Evolutionary conservation across 345 rosid genomes (phyloP).

Genomic region (Raphanus raphanistrum): DNA sequence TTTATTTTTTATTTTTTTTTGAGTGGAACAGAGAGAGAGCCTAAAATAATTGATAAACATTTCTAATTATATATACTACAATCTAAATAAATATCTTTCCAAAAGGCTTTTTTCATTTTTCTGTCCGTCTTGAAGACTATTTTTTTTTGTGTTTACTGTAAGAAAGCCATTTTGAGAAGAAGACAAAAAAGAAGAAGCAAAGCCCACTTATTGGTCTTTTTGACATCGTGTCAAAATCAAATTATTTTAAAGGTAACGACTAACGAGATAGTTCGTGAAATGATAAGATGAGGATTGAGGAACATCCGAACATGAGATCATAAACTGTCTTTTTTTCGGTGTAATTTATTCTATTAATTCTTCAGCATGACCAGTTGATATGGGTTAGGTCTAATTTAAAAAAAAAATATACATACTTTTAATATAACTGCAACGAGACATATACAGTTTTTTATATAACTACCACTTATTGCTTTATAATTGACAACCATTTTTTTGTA

Average conservation of each 20-base stretch:
- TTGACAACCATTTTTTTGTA: no score
- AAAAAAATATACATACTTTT: no score
- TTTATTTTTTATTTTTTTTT: slow-evolving; percentile 1
- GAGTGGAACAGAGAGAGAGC: slow-evolving; percentile 30
- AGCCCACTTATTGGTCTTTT: slow-evolving; percentile 27
- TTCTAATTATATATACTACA: neutral
- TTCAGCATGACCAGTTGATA: no score
- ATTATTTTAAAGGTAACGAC: neutral
- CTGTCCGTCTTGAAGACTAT: neutral
- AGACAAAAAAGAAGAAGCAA: slow-evolving; percentile 23
- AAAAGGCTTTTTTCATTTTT: neutral
- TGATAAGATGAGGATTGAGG: neutral
- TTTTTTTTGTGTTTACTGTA: slow-evolving; percentile 3
- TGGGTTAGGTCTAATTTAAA: no score
- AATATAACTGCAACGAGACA: no score
- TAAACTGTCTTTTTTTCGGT: neutral
- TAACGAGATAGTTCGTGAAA: neutral
- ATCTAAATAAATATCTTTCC: neutral
- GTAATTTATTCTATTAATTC: no score
- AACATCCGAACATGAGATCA: neutral
- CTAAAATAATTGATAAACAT: slow-evolving; percentile 16
- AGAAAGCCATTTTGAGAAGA: slow-evolving; percentile 34
- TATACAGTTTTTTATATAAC: no score
- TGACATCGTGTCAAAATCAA: neutral
- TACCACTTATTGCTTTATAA: no score